Conservation (phyloP, 2,329 filamentous ascomycete genomes). For the Pseudogymnoascus verrucosus region DNA sequence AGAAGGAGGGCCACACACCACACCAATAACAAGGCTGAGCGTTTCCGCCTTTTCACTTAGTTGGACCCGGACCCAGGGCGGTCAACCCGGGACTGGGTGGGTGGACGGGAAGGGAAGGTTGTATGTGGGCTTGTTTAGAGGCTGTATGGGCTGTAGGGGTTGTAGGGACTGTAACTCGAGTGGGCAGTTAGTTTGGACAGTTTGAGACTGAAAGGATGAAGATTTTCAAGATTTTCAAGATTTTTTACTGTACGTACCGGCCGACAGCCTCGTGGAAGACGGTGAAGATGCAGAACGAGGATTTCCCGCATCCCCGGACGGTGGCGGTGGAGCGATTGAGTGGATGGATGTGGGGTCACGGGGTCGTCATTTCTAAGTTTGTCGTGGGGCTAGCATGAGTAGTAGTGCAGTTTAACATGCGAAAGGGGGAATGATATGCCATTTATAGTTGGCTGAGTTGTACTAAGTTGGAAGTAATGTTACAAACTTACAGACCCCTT, state of each 20-base stretch:
- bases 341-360: background rate
- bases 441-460: background rate
- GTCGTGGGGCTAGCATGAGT: background rate
- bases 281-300: background rate
- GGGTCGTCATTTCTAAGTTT: background rate
- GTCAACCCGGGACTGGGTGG: background rate
- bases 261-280: background rate
- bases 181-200: background rate
- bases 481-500: background rate
- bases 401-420: background rate
- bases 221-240: background rate
- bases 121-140: background rate
- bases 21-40: background rate
- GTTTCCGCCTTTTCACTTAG: background rate
- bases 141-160: background rate
- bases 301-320: background rate
- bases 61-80: background rate
- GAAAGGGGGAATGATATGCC: background rate
- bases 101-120: background rate
- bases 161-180: background rate
- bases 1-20: background rate
- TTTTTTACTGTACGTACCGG: background rate
- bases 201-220: background rate
- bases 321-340: background rate
- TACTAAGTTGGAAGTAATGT: background rate